Evolutionary conservation across 257 asterid genomes (phyloP).

Genomic region (Marsdenia floribunda): DNA sequence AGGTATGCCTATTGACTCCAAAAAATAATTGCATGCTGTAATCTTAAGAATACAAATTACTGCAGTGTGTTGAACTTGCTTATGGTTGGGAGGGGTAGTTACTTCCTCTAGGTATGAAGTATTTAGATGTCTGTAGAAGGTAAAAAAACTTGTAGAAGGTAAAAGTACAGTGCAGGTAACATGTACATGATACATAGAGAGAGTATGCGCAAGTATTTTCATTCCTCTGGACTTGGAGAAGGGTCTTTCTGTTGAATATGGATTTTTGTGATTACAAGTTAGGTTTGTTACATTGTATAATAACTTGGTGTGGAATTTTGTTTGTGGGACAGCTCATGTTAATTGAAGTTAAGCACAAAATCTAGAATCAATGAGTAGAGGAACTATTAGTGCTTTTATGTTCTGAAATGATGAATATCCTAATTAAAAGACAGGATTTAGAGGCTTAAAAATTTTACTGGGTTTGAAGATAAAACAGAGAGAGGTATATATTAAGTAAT

Average conservation of each 20-base stretch:
- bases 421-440: background rate
- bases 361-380: background rate
- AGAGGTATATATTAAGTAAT: too few species aligned
- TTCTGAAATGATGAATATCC: background rate
- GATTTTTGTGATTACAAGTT: background rate
- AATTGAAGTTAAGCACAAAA: background rate
- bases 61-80: background rate
- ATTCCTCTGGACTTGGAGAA: background rate
- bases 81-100: background rate
- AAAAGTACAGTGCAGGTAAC: background rate
- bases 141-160: background rate
- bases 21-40: background rate
- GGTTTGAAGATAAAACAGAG: background rate
- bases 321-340: too few species aligned
- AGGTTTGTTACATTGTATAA: background rate
- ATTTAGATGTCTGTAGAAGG: background rate
- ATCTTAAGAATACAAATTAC: background rate
- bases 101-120: background rate
- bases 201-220: background rate
- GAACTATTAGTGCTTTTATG: background rate
- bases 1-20: conserved; percentile 38
- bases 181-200: background rate
- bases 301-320: background rate
- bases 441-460: background rate
- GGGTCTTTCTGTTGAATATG: background rate